A percentile compares a stretch with the other conserved stretches of the same genome.
These are phyloP conservation scores for Microbotryomycetes sp. DNA, from an alignment of 1,284 basidiomycete genomes.

Conservation along the genomic window DNA sequence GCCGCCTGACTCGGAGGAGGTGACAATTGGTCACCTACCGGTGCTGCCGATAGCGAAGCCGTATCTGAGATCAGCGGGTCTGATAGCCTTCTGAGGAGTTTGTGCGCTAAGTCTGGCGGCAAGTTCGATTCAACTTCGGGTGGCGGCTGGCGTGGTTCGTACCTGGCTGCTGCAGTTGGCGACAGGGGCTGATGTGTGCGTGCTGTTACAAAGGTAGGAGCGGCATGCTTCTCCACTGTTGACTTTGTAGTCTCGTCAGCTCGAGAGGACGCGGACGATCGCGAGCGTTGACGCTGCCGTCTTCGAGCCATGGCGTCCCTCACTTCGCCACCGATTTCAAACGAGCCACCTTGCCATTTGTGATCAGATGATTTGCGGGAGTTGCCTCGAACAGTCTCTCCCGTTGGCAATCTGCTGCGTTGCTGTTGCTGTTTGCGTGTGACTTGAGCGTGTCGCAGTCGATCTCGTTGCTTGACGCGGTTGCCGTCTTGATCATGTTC, in stretches of 20 bases:
- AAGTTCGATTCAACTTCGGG: neutral
- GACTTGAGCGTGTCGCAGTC: neutral
- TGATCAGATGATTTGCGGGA: conserved; percentile 9
- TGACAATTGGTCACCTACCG: neutral
- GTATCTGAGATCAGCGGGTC: conserved; percentile 8
- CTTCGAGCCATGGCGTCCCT: conserved; percentile 12
- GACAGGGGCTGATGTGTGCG: neutral
- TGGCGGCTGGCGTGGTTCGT: neutral
- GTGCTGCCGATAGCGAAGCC: conserved; percentile 7
- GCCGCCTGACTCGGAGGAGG: neutral
- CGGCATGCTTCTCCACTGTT: too few relatives aligned
- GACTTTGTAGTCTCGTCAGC: neutral
- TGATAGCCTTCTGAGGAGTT: conserved; percentile 17
- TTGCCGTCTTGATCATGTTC: neutral
- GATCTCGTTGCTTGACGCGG: neutral
- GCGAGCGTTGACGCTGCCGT: neutral
- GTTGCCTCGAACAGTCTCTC: neutral
- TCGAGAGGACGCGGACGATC: neutral
- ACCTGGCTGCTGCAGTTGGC: neutral
- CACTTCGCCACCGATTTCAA: conserved; percentile 27
- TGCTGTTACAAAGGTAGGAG: conserved; percentile 10
- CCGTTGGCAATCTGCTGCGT: neutral
- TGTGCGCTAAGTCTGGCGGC: conserved; percentile 3
- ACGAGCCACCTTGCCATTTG: conserved; percentile 20
- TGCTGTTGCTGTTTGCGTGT: neutral